phyloP scores from a whole-genome alignment of 805 yeast species.

The Candida endomychidarum region DNA sequence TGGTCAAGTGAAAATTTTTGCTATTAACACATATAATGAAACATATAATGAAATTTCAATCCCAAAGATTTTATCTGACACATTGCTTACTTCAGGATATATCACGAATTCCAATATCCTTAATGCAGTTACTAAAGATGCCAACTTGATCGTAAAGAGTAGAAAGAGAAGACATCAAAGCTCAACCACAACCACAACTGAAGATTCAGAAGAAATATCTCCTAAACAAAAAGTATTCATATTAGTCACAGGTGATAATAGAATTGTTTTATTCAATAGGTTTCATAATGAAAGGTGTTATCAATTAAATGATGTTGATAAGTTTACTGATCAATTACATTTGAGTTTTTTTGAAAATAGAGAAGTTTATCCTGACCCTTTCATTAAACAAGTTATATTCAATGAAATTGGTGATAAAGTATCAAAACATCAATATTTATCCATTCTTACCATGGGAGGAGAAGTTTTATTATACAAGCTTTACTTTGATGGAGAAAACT shows the following conservation, averaged over 20 bases:
- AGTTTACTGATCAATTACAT: slow-evolving; percentile 43
- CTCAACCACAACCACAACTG: slow-evolving; percentile 3
- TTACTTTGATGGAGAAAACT: slow-evolving; percentile 47
- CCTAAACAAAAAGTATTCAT: slow-evolving; percentile 50
- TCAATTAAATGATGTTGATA: slow-evolving; percentile 50
- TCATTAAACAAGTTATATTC: slow-evolving; percentile 64
- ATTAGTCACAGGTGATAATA: slow-evolving; percentile 74
- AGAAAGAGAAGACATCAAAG: slow-evolving; percentile 27
- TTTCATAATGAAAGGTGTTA: slow-evolving; percentile 54
- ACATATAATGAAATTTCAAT: slow-evolving; percentile 33
- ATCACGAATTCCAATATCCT: slow-evolving; percentile 47
- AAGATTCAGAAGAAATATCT: slow-evolving; percentile 16
- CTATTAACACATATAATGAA: slow-evolving; percentile 40
- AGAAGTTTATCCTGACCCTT: slow-evolving; percentile 66
- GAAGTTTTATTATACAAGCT: slow-evolving; percentile 69
- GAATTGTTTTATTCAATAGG: slow-evolving; percentile 62
- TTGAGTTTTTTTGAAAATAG: slow-evolving; percentile 50
- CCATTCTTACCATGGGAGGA: slow-evolving; percentile 78
- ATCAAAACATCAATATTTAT: slow-evolving; percentile 58
- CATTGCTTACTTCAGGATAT: slow-evolving; percentile 69
- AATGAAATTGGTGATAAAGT: slow-evolving; percentile 62
- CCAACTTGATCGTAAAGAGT: slow-evolving; percentile 22
- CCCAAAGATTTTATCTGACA: slow-evolving; percentile 41
- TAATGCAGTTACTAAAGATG: slow-evolving; percentile 32
- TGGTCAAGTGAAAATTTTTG: slow-evolving; percentile 65